Conservation (phyloP, 306 rosid species). For the Dalbergia cochinchinensis region DNA sequence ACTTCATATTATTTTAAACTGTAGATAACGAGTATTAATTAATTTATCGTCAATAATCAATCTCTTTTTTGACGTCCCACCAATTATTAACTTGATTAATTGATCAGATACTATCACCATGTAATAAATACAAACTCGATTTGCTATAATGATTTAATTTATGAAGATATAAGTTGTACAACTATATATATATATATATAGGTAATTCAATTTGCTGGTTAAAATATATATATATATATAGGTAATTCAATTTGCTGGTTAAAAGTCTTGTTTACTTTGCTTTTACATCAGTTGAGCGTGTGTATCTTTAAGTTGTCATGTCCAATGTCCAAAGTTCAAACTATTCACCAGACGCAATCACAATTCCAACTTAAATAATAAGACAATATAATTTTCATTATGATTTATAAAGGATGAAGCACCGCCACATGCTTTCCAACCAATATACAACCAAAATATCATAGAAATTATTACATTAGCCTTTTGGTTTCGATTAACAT, state of each 20-base stretch:
- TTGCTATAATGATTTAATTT: neutral
- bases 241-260: no score
- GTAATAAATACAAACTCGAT: neutral
- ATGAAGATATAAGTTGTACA: neutral
- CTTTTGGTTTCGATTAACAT: neutral
- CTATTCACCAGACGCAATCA: neutral
- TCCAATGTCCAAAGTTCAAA: neutral
- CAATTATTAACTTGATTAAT: neutral
- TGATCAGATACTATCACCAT: neutral
- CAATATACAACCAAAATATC: no score
- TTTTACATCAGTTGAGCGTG: neutral
- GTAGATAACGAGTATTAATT: neutral
- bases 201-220: neutral
- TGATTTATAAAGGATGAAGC: neutral
- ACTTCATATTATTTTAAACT: neutral
- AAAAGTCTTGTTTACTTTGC: neutral
- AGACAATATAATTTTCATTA: neutral
- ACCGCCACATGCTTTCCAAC: neutral
- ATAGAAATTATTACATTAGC: neutral
- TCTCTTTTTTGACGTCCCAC: neutral
- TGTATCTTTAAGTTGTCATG: neutral
- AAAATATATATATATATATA: no score
- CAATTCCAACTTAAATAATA: neutral
- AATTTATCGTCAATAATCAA: neutral
- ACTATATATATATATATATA: neutral